Conservation (phyloP, 495 filamentous ascomycete genomes). For the Penicillium angulare region DNA sequence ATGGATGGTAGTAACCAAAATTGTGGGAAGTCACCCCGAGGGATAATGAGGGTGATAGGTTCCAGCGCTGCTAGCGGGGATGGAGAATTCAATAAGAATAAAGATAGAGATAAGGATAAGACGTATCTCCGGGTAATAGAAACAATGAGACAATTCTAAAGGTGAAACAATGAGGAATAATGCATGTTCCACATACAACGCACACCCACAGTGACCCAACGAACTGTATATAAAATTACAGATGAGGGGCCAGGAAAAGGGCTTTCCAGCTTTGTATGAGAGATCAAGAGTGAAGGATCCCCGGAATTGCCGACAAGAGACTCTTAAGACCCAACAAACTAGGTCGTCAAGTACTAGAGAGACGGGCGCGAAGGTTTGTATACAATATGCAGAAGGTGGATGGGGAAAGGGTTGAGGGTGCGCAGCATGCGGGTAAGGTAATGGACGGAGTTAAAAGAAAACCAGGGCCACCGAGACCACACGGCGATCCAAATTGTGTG, state of each 20-base stretch:
- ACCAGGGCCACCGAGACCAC: slow-evolving; percentile 18
- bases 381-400: slow-evolving; percentile 26
- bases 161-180: slow-evolving; percentile 31
- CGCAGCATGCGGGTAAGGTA: slow-evolving; percentile 33
- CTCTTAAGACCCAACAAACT: too few relatives aligned
- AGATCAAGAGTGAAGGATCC: too few relatives aligned
- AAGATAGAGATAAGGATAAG: slow-evolving; percentile 10
- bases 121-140: slow-evolving; percentile 3
- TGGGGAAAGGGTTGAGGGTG: slow-evolving; percentile 15
- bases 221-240: slow-evolving; percentile 15
- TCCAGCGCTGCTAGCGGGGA: too few relatives aligned
- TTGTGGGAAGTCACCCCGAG: not conserved
- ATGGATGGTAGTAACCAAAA: slow-evolving; percentile 8
- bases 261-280: too few relatives aligned
- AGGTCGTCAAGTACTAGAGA: slow-evolving; percentile 7
- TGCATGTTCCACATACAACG: slow-evolving; percentile 33
- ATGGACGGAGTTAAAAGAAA: slow-evolving; percentile 38
- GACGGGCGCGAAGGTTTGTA: slow-evolving; percentile 17
- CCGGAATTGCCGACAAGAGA: not conserved
- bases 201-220: slow-evolving; percentile 7
- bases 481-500: slow-evolving; percentile 22
- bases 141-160: slow-evolving; percentile 29
- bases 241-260: not conserved
- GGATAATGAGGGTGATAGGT: slow-evolving; percentile 7
- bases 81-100: slow-evolving; percentile 7